Evolutionary conservation across 768 basidiomycete genomes (phyloP).

Genomic region (Russula emetica): DNA sequence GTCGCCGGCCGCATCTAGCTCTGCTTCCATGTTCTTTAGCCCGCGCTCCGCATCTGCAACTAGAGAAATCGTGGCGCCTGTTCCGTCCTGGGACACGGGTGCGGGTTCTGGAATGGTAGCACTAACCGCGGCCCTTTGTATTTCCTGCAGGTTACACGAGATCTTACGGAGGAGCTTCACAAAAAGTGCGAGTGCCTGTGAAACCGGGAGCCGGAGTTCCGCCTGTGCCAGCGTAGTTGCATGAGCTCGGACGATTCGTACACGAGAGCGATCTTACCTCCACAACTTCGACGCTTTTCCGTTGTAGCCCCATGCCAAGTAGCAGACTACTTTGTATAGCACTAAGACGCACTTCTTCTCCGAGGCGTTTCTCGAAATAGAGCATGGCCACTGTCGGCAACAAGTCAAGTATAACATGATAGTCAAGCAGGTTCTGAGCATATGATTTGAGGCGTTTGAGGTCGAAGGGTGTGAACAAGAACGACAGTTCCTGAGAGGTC

Average conservation of each 20-base stretch:
- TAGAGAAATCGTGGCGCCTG: not conserved
- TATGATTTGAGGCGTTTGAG: slow-evolving; percentile 94
- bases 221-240: slow-evolving; percentile 38
- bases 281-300: slow-evolving; percentile 84
- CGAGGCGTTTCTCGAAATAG: slow-evolving; percentile 76
- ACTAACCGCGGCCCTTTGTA: slow-evolving; percentile 75
- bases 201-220: slow-evolving; percentile 80
- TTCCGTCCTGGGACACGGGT: slow-evolving; percentile 22
- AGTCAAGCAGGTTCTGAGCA: slow-evolving; percentile 92
- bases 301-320: slow-evolving; percentile 82
- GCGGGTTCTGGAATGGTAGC: slow-evolving; percentile 48
- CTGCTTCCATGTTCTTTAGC: slow-evolving; percentile 33
- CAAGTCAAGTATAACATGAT: slow-evolving; percentile 92
- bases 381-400: slow-evolving; percentile 76
- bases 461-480: slow-evolving; percentile 84
- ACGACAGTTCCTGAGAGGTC: slow-evolving; percentile 48
- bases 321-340: slow-evolving; percentile 91
- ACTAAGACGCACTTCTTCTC: slow-evolving; percentile 63
- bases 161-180: slow-evolving; percentile 87
- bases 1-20: slow-evolving; percentile 60
- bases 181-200: slow-evolving; percentile 85
- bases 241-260: slow-evolving; percentile 1
- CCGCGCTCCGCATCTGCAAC: slow-evolving; percentile 31
- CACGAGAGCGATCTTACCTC: slow-evolving; percentile 50
- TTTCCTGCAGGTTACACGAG: slow-evolving; percentile 63